These are phyloP conservation scores for Dalbergia cultrata DNA, from an alignment of 306 rosid genomes.

Conservation along the genomic window DNA sequence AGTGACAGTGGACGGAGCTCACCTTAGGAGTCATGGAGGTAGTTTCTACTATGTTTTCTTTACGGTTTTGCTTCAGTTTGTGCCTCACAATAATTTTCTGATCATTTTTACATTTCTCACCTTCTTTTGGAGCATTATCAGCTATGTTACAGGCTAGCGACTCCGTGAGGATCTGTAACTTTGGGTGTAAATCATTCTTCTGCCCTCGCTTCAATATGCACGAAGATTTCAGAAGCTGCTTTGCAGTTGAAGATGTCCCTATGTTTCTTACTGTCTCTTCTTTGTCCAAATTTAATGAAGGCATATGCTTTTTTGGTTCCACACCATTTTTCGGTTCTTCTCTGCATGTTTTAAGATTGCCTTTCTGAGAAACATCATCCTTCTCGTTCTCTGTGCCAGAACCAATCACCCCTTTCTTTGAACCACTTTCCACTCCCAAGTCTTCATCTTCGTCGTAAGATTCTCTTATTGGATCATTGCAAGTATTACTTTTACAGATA, in stretches of 20 bases:
- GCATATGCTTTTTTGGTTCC: conserved; percentile 35
- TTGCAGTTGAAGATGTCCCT: conserved; percentile 44
- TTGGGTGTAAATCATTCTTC: conserved; percentile 36
- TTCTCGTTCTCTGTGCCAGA: conserved; percentile 28
- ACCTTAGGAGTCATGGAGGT: conserved; percentile 54
- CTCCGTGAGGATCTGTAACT: conserved; percentile 45
- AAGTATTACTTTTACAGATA: conserved; percentile 33
- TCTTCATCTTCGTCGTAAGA: conserved; percentile 38
- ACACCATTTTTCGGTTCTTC: conserved; percentile 43
- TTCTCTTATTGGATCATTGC: conserved; percentile 40
- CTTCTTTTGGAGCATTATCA: conserved; percentile 41
- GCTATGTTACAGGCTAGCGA: conserved; percentile 43
- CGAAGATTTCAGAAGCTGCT: conserved; percentile 45
- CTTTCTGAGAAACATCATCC: conserved; percentile 44
- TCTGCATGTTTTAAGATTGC: conserved; percentile 27
- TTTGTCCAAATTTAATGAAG: conserved; percentile 41
- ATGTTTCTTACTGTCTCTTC: conserved; percentile 39
- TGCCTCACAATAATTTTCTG: conserved; percentile 43
- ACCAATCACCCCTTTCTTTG: conserved; percentile 26
- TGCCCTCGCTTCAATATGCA: conserved; percentile 47
- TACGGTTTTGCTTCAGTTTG: conserved; percentile 50
- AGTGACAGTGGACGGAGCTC: conserved; percentile 1
- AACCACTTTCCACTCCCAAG: conserved; percentile 24
- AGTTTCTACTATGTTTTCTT: conserved; percentile 39
- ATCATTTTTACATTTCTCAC: conserved; percentile 45